Conservation (phyloP, 768 basidiomycete species). For the Naganishia antarctica region DNA sequence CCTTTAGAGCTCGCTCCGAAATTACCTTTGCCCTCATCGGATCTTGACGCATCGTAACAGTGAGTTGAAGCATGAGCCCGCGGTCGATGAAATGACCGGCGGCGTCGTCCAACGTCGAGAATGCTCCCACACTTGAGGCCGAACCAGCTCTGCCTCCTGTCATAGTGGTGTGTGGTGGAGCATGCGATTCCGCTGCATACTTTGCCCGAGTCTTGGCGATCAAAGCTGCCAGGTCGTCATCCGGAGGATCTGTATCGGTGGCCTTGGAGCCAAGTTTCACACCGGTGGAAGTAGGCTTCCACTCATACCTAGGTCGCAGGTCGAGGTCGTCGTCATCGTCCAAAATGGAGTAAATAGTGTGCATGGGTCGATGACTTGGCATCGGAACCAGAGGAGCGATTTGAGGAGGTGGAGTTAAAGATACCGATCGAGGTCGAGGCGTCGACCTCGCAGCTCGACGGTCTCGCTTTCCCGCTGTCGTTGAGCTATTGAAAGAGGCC, state of each 20-base stretch:
- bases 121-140: not conserved
- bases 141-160: constrained; percentile 8
- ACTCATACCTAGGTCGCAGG: not conserved
- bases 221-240: constrained; percentile 3
- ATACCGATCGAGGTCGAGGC: constrained; percentile 2
- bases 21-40: constrained; percentile 11
- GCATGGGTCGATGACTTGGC: not conserved
- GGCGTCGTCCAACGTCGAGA: not conserved
- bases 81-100: not conserved
- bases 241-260: not conserved
- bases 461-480: constrained; percentile 7
- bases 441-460: not conserved
- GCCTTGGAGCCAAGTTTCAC: not conserved
- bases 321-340: constrained; percentile 13
- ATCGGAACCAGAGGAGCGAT: not conserved
- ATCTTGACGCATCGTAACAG: constrained; percentile 15
- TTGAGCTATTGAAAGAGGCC: too few species aligned
- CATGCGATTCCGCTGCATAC: not conserved
- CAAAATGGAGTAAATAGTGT: not conserved
- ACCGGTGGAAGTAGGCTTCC: constrained; percentile 6
- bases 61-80: constrained; percentile 6
- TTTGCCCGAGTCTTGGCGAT: constrained; percentile 14
- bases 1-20: constrained; percentile 6
- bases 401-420: constrained; percentile 7
- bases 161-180: not conserved